Evolutionary conservation across 805 yeast genomes (phyloP).

Genomic region (Nadsonia fulvescens): DNA sequence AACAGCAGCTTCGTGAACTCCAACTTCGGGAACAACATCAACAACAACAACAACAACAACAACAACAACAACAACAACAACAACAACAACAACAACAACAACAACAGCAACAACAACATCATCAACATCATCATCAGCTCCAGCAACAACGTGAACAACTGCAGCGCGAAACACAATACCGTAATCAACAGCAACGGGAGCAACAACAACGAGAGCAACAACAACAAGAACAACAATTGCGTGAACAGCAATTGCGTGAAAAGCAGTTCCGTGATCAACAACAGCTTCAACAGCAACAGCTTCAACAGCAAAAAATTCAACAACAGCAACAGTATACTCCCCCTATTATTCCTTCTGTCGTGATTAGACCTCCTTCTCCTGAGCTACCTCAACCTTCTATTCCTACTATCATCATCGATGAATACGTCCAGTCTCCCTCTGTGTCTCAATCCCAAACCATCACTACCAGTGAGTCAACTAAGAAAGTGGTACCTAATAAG

Average conservation of each 20-base stretch:
- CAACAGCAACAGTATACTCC: slow-evolving; percentile 3
- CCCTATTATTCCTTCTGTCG: neutral
- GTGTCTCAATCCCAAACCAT: slow-evolving; percentile 1
- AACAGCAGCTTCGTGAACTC: slow-evolving; percentile 2
- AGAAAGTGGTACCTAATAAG: slow-evolving; percentile 1
- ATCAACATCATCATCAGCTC: slow-evolving; percentile 10
- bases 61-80: slow-evolving; percentile 9
- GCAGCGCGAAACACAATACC: slow-evolving; percentile 3
- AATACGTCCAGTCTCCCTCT: neutral
- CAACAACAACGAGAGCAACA: slow-evolving; percentile 9
- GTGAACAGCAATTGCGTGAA: slow-evolving; percentile 5
- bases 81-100: slow-evolving; percentile 15
- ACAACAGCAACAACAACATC: slow-evolving; percentile 9
- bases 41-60: slow-evolving; percentile 6
- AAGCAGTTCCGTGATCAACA: slow-evolving; percentile 6
- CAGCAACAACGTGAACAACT: too few relatives aligned
- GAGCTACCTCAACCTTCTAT: neutral
- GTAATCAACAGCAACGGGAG: slow-evolving; percentile 9
- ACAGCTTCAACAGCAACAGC: slow-evolving; percentile 6
- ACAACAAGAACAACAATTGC: slow-evolving; percentile 6
- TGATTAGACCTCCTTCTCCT: neutral
- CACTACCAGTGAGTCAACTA: neutral
- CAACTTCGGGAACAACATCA: slow-evolving; percentile 6
- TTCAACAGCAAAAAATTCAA: slow-evolving; percentile 5
- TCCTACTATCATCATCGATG: slow-evolving; percentile 1